Evolutionary conservation across 2,329 filamentous ascomycete species (phyloP), one percentile per base, ranked within the genome.

Genomic region (Dactylellina sp.): DNA sequence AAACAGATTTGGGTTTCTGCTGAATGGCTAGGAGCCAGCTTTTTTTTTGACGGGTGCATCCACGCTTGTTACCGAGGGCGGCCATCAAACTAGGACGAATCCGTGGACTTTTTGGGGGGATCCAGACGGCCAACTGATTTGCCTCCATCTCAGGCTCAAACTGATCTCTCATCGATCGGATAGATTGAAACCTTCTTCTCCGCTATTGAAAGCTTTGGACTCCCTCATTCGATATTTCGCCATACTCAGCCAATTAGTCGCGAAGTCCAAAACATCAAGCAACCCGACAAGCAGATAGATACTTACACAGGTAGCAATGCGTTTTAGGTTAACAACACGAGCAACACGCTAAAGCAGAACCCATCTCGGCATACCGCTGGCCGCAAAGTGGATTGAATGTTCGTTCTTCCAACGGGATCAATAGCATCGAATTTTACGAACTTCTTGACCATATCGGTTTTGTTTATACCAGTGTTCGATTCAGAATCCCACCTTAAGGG

Each of bases 21-120:
- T 40, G 57, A 22, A 40, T 16, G 59, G 40, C 56, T 39, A 64
- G 55, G 63, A 68, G 42, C 63, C 63, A 68, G 63, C 14, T 32
- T 32, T 32, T 55, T 68, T 64, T 60, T 68, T 32, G 60, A 72
- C 68, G 68, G 65, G 68, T 59, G 68, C 60, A 65, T 64, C 60
- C 47, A 65, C 49, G 40, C 37, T 59, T 28, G 46, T 53, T 65
- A 40, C 60, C 68, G 68, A 72, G 68, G 60, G 40, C 68, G 60
- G 68, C 47, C 60, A 60, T 44, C 44, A 35, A 28, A 37, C 60
- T 72, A 65, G 60, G 57, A 72, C 66, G 60, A 60, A 72, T 72
- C 60, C 60, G 66, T 64, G 59, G 56, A 35, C 18, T 39, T 39
- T 42, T 35, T 16, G 20, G 49, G n/a, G 20, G 60, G 60, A 64